Evolutionary conservation across 768 basidiomycete species (phyloP), one percentile per base, ranked within the genome.

Genomic region (Cystofilobasidium macerans): DNA sequence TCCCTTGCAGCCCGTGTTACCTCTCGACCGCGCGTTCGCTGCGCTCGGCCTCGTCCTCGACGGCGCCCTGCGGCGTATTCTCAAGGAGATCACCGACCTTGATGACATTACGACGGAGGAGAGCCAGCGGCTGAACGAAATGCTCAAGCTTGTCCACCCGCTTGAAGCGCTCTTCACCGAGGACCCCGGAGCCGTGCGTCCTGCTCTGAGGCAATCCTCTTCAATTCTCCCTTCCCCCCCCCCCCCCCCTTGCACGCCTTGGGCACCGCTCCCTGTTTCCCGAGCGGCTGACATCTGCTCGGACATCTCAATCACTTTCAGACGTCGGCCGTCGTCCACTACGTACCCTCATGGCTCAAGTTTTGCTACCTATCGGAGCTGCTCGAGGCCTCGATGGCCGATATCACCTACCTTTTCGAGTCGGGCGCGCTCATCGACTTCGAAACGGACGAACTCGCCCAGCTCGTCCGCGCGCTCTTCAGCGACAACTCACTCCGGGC

Each of bases 271-370:
- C n/a, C n/a, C n/a, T n/a, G n/a, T n/a, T n/a, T n/a, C n/a, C n/a
- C n/a, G n/a, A n/a, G n/a, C n/a, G n/a, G n/a, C n/a, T n/a, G n/a
- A n/a, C n/a, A n/a, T n/a, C n/a, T n/a, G n/a, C n/a, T n/a, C n/a
- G n/a, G n/a, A n/a, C n/a, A n/a, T n/a, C n/a, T n/a, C n/a, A n/a
- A n/a, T n/a, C n/a, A n/a, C n/a, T n/a, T n/a, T n/a, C 80, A 75
- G 73, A 70, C 85, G 24, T 86, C 88, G 0, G 84, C 87, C 57
- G 84, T 89, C 9, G 86, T 86, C 0, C 84, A 84, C 0, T 89
- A 89, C 69, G 88, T 93, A n/a, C 87, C 89, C 1, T 85, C 84
- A 16, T 97, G 93, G 93, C 80, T 95, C 71, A 94, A 94, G 75
- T 94, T 89, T 75, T 90, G 87, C 24, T 97, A 97, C 75, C 80